Conservation (phyloP, 768 basidiomycete genomes). For the Mycena crocata region DNA sequence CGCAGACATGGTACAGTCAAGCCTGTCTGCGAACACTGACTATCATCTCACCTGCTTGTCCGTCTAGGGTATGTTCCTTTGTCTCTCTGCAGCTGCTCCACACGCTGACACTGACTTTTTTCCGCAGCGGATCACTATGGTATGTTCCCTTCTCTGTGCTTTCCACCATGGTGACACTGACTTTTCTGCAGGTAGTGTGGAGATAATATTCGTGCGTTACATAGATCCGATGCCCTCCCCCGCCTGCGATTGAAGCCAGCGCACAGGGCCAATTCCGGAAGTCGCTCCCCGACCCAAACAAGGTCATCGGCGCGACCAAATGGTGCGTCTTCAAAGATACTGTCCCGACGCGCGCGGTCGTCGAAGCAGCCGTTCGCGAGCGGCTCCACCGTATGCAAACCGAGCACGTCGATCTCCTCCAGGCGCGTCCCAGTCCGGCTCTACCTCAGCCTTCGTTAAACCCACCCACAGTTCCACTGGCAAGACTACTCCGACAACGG, state of each 20-base stretch:
- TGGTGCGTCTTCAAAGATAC: slow-evolving; percentile 82
- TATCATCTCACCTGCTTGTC: slow-evolving; percentile 7
- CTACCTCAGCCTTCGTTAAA: neutral
- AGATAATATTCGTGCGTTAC: slow-evolving; percentile 77
- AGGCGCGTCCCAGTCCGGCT: slow-evolving; percentile 64
- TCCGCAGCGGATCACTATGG: slow-evolving; percentile 86
- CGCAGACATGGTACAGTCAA: slow-evolving; percentile 66
- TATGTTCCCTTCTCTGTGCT: too few relatives aligned
- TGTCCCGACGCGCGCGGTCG: slow-evolving; percentile 62
- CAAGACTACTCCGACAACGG: slow-evolving; percentile 68
- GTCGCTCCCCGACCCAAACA: slow-evolving; percentile 51
- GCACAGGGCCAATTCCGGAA: slow-evolving; percentile 76
- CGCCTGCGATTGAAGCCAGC: neutral
- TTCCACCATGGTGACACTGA: too few relatives aligned
- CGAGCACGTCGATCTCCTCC: slow-evolving; percentile 73
- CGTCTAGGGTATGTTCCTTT: slow-evolving; percentile 46
- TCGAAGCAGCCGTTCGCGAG: slow-evolving; percentile 74
- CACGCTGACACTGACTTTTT: slow-evolving; percentile 14
- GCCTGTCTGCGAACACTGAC: neutral
- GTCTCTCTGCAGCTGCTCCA: neutral
- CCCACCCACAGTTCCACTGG: slow-evolving; percentile 77
- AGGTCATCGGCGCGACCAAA: slow-evolving; percentile 81
- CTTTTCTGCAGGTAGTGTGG: too few relatives aligned
- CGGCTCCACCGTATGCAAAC: slow-evolving; percentile 76
- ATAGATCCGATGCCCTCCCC: slow-evolving; percentile 22